Evolutionary conservation across 306 rosid species (phyloP), one percentile per base, ranked within the genome.

Genomic region (Dryas alaskensis): DNA sequence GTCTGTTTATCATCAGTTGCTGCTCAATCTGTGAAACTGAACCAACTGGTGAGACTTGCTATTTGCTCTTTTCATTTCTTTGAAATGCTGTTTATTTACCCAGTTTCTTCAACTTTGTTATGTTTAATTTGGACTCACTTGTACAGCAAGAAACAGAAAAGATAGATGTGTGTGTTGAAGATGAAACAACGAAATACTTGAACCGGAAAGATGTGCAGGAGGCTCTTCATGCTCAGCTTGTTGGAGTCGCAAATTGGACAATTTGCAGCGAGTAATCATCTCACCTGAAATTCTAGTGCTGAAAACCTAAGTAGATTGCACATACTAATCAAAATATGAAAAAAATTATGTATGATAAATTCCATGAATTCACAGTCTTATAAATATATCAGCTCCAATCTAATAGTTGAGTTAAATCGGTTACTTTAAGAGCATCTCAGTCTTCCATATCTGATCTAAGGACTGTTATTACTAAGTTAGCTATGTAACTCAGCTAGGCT

Each of bases 151-250:
- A 75, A 0, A 60, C 60, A 27, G 83, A 1, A 17, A 85, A 84
- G 51, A 61, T 87, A 73, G 94, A 89, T 79, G 92, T 85, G 22
- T 89, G 92, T 73, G 80, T 85, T 50, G 88, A 73, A 62, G 92
- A 91, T 69, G 76, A 84, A 77, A 82, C 89, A 16, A 0, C 8
- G 7, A 14, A 57, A 8, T 91, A 87, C 78, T 76, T 89, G 69
- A 91, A 89, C 82, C 73, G 88, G 67, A 79, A 84, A 74, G 90
- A 85, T 7, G 94, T 88, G 14, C 90, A 79, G 6, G 51, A 84
- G 58, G 94, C 88, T 75, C 81, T 91, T 57, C 92, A 87, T 68
- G 93, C 90, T 39, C 78, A 64, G 80, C 90, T 90, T 44, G 75
- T 83, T 12, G 89, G 93, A 43, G 62, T 87, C 58, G 9, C 66